phyloP scores from a whole-genome alignment of 306 rosid species.

The Corylus americana region DNA sequence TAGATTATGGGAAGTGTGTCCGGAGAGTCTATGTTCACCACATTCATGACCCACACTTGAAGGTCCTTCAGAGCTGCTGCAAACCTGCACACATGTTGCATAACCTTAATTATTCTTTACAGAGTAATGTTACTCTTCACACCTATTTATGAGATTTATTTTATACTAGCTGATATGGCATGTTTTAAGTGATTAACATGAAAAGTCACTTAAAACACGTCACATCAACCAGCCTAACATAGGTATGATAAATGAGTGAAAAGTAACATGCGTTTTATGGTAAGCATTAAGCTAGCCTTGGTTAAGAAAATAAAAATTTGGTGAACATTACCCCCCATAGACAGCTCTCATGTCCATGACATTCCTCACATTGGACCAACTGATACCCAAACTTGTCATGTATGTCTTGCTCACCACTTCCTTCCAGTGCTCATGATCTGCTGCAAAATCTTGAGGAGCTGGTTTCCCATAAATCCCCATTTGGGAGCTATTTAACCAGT shows the following conservation, averaged over 20 bases:
- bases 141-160: no score
- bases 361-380: constrained; percentile 77
- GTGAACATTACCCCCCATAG: constrained; percentile 71
- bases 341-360: constrained; percentile 94
- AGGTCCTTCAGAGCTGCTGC: constrained; percentile 81
- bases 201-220: no score
- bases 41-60: constrained; percentile 83
- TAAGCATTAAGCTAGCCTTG: not conserved
- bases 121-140: no score
- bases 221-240: no score
- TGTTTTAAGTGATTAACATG: no score
- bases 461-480: constrained; percentile 88
- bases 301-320: not conserved
- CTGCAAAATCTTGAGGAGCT: constrained; percentile 72
- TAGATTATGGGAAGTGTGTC: constrained; percentile 88
- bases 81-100: constrained; percentile 53
- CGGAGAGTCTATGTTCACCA: constrained; percentile 77
- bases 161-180: no score
- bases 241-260: no score
- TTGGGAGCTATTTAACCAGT: constrained; percentile 82
- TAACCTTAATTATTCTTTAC: not conserved
- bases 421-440: constrained; percentile 82
- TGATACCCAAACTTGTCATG: constrained; percentile 67
- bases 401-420: constrained; percentile 55
- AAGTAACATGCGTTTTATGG: not conserved